These are phyloP conservation scores for Hypericum perforatum DNA, from an alignment of 345 rosid species.

Conservation along the genomic window DNA sequence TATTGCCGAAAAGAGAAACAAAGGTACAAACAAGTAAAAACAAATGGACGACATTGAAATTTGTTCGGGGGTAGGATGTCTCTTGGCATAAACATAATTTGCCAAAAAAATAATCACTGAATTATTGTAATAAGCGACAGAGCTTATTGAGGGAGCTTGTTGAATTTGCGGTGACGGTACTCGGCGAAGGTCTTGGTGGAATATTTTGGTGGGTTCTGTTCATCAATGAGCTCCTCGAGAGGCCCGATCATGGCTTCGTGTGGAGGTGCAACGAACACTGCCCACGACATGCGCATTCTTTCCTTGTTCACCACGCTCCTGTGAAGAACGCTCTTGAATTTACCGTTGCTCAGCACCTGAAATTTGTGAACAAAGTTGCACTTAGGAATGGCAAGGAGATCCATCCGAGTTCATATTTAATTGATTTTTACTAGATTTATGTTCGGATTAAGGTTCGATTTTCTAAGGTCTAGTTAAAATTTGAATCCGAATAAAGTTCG, in stretches of 20 bases:
- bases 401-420: not conserved
- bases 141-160: slow-evolving; percentile 31
- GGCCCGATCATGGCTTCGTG: slow-evolving; percentile 37
- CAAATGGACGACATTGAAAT: too few species aligned
- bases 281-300: slow-evolving; percentile 41
- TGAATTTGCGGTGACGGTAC: slow-evolving; percentile 33
- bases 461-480: too few species aligned
- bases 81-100: too few species aligned
- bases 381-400: not conserved
- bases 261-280: slow-evolving; percentile 34
- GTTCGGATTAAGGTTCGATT: too few species aligned
- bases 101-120: too few species aligned
- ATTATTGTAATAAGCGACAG: too few species aligned
- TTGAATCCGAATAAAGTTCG: too few species aligned
- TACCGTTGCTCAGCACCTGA: slow-evolving; percentile 53
- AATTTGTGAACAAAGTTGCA: not conserved
- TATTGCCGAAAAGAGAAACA: too few species aligned
- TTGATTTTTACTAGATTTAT: too few species aligned
- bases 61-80: too few species aligned
- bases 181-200: slow-evolving; percentile 34
- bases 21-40: too few species aligned
- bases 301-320: slow-evolving; percentile 41
- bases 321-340: slow-evolving; percentile 41
- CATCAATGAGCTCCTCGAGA: slow-evolving; percentile 28
- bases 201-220: slow-evolving; percentile 28